These are phyloP conservation scores for Didymella segeticola DNA, from an alignment of 2,329 filamentous ascomycete species.

Conservation along the genomic window DNA sequence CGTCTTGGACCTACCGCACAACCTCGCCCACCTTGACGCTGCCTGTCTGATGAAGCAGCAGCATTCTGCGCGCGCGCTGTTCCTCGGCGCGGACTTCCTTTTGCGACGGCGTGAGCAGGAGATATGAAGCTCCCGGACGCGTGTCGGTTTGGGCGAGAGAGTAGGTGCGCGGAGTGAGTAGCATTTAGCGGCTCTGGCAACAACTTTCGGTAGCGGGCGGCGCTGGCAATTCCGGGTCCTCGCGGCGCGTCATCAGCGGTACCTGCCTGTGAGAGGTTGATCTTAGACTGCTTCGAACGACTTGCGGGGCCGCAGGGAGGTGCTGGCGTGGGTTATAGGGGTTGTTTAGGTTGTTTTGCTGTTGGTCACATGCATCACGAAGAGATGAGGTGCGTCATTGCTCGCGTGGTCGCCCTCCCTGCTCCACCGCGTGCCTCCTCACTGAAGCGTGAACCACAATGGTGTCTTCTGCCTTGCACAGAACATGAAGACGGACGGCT, in stretches of 20 bases:
- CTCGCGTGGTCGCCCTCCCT: slow-evolving; percentile 16
- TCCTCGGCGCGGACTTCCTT: slow-evolving; percentile 43
- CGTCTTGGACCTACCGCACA: slow-evolving; percentile 68
- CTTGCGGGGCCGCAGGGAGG: slow-evolving; percentile 11
- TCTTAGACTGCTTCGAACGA: slow-evolving; percentile 3
- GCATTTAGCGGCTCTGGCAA: slow-evolving; percentile 46
- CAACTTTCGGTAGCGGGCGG: slow-evolving; percentile 26
- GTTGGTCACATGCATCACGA: slow-evolving; percentile 12
- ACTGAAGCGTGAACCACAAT: background rate
- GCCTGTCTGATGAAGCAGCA: slow-evolving; percentile 89
- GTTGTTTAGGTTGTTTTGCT: slow-evolving; percentile 13
- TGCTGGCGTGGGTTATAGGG: slow-evolving; percentile 7
- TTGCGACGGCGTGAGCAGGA: slow-evolving; percentile 42
- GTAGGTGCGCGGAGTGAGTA: slow-evolving; percentile 51
- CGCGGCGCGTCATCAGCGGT: slow-evolving; percentile 18
- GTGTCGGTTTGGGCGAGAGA: slow-evolving; percentile 43
- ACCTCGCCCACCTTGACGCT: slow-evolving; percentile 94
- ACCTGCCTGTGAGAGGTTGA: slow-evolving; percentile 4
- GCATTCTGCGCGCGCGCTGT: slow-evolving; percentile 64
- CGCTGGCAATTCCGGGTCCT: slow-evolving; percentile 8
- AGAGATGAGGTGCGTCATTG: slow-evolving; percentile 18
- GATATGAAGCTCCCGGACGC: slow-evolving; percentile 41
- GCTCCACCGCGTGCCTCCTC: background rate
- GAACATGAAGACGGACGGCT: background rate
- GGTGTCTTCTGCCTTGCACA: background rate